Percentiles rank a stretch among this genome's conserved stretches.
Conservation (phyloP, 2,329 filamentous ascomycete species). For the Colletotrichum simmondsii region DNA sequence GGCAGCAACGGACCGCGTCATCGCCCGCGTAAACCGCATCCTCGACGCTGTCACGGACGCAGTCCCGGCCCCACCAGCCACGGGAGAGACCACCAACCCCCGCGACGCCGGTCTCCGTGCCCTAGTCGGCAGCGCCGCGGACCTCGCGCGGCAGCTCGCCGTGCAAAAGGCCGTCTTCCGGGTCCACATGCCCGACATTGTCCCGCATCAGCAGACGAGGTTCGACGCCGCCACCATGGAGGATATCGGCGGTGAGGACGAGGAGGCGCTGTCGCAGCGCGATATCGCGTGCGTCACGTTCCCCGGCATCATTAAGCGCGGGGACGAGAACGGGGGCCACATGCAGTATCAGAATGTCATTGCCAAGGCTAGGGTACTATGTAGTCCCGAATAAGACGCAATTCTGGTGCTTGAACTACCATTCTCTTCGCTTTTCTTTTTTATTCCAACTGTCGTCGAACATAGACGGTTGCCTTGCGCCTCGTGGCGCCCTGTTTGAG, state of each 20-base stretch:
- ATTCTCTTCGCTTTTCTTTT: background rate
- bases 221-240: conserved; percentile 74
- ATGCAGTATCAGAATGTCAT: conserved; percentile 72
- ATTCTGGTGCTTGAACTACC: background rate
- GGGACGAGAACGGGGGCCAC: conserved; percentile 72
- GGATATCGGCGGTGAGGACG: conserved; percentile 72
- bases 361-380: conserved; percentile 73
- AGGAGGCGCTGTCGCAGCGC: conserved; percentile 61
- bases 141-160: conserved; percentile 65
- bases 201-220: conserved; percentile 62
- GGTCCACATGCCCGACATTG: conserved; percentile 64
- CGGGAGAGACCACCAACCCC: background rate
- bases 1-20: conserved; percentile 52
- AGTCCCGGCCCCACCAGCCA: conserved; percentile 44
- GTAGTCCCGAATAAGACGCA: conserved; percentile 56
- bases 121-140: conserved; percentile 64
- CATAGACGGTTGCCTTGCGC: background rate
- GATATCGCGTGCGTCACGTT: conserved; percentile 73
- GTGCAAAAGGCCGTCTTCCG: conserved; percentile 69
- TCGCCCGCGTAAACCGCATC: conserved; percentile 59
- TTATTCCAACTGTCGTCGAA: background rate
- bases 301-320: conserved; percentile 71
- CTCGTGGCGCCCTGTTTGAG: background rate
- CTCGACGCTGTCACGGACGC: conserved; percentile 60
- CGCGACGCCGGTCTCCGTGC: conserved; percentile 65